Conservation (phyloP, 495 filamentous ascomycete species). For the Sabuloglossum arenarium region DNA sequence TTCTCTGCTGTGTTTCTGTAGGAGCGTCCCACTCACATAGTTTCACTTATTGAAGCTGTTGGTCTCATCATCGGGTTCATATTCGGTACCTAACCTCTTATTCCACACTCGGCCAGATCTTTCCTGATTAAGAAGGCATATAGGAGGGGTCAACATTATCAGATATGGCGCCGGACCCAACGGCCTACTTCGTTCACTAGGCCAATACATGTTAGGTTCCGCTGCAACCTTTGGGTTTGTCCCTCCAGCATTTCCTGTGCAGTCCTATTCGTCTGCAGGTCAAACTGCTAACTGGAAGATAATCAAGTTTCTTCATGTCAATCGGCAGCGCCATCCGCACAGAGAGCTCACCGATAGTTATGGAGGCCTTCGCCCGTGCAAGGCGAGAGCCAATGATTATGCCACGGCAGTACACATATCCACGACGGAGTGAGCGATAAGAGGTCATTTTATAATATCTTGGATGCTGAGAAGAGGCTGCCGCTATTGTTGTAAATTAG, state of each 20-base stretch:
- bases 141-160: conserved; percentile 84
- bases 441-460: not conserved
- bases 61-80: conserved; percentile 95
- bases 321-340: conserved; percentile 91
- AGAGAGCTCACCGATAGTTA: conserved; percentile 43
- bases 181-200: conserved; percentile 77
- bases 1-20: not conserved
- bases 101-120: not conserved
- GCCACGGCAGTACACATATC: conserved; percentile 22
- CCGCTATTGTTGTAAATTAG: not conserved
- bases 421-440: not conserved
- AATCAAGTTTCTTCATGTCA: conserved; percentile 85
- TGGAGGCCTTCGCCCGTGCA: conserved; percentile 38
- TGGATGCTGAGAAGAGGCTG: not conserved
- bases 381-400: conserved; percentile 41
- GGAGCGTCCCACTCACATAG: conserved; percentile 1
- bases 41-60: conserved; percentile 41
- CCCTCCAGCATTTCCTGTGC: conserved; percentile 6
- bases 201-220: conserved; percentile 95
- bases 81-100: conserved; percentile 42
- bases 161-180: conserved; percentile 84
- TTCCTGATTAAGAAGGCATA: not conserved
- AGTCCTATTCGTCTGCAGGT: not conserved
- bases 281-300: not conserved
- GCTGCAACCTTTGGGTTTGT: conserved; percentile 87